These are phyloP conservation scores for Solanum chaucha DNA, from an alignment of 257 asterid species.

Conservation along the genomic window DNA sequence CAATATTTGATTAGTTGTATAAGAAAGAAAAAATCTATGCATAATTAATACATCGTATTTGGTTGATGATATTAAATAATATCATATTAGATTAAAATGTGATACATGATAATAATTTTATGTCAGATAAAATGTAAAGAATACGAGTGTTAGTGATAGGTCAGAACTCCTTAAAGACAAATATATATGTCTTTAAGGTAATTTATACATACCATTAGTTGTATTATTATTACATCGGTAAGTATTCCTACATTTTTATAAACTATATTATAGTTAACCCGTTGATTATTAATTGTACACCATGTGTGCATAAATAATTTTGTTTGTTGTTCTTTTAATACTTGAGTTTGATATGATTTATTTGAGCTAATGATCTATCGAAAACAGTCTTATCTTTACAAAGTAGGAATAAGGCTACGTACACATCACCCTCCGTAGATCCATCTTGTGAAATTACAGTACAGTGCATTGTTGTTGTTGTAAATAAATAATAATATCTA, in stretches of 20 bases:
- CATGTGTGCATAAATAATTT: background rate
- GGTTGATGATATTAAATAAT: background rate
- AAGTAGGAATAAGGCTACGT: no score
- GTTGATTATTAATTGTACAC: background rate
- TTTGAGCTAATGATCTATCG: no score
- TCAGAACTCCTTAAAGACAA: background rate
- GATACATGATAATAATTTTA: background rate
- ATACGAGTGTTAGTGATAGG: background rate
- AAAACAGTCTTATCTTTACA: no score
- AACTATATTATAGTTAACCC: background rate
- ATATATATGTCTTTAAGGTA: background rate
- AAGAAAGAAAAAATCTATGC: background rate
- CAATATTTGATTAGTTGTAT: background rate
- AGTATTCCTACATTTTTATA: background rate
- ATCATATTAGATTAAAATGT: background rate
- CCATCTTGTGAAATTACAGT: background rate
- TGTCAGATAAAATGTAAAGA: background rate
- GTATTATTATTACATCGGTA: background rate
- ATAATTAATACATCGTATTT: background rate
- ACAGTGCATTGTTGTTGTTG: no score
- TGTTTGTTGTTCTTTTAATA: background rate
- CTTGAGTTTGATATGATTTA: background rate
- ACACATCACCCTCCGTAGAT: background rate
- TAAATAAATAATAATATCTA: no score
- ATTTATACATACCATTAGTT: background rate